A percentile compares a stretch with the other conserved stretches of the same genome.
Conservation (phyloP, 1,284 basidiomycete genomes). For the Sporisorium iseilematis-ciliati region DNA sequence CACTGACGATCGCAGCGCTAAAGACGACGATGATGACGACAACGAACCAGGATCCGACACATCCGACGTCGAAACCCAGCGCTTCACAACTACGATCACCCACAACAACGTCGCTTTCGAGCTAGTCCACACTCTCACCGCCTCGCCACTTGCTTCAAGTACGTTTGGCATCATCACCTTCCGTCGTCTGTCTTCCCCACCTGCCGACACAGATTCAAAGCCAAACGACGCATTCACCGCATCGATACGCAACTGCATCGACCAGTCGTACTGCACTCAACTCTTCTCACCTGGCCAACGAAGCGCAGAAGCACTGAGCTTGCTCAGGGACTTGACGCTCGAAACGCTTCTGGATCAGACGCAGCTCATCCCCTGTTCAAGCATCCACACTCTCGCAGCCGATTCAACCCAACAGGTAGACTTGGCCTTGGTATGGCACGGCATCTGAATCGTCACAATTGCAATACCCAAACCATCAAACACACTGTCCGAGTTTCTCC, state of each 20-base stretch:
- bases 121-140: conserved; percentile 22
- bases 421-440: conserved; percentile 47
- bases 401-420: conserved; percentile 15
- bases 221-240: neutral
- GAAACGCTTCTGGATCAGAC: conserved; percentile 1
- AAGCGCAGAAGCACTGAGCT: neutral
- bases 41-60: conserved; percentile 36
- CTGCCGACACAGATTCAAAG: neutral
- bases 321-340: conserved; percentile 1
- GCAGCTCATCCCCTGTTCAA: conserved; percentile 26
- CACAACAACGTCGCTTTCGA: neutral
- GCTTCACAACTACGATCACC: neutral
- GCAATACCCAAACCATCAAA: neutral
- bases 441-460: conserved; percentile 22
- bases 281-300: conserved; percentile 15
- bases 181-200: neutral
- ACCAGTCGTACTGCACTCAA: conserved; percentile 19
- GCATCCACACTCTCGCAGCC: conserved; percentile 10
- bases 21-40: conserved; percentile 30
- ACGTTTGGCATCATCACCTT: conserved; percentile 35
- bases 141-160: conserved; percentile 13
- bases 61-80: conserved; percentile 7
- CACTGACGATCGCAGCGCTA: neutral
- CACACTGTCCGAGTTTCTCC: neutral
- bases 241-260: neutral